phyloP scores from a whole-genome alignment of 129 eudicot genomes.

The Arctium minus region DNA sequence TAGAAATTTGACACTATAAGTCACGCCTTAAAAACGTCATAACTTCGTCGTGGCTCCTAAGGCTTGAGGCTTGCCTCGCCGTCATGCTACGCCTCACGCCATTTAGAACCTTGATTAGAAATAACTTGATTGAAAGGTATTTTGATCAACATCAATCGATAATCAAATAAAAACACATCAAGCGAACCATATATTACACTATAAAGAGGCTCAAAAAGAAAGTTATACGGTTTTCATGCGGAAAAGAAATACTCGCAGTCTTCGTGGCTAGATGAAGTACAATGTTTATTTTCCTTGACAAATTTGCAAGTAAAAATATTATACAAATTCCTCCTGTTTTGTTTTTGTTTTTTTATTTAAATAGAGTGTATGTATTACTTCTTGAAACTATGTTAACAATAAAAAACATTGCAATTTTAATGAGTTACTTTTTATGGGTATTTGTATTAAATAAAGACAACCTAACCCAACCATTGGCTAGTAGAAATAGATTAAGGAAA shows the following conservation, averaged over 20 bases:
- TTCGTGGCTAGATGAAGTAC: background rate
- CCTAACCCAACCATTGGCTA: background rate
- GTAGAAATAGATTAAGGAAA: conserved; percentile 3
- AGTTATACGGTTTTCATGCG: background rate
- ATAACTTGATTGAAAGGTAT: background rate
- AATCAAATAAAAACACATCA: background rate
- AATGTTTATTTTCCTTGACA: background rate
- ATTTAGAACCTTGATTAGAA: background rate
- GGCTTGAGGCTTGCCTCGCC: no score
- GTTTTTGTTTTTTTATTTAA: background rate
- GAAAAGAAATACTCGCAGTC: background rate
- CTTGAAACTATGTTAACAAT: background rate
- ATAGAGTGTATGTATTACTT: background rate
- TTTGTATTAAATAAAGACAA: background rate
- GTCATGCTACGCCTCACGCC: no score
- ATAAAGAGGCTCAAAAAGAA: background rate
- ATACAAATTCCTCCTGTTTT: background rate
- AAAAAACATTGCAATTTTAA: background rate
- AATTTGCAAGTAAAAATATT: background rate
- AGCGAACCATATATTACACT: background rate
- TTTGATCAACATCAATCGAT: background rate
- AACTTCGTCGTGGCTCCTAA: no score
- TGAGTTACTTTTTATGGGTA: background rate
- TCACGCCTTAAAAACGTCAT: no score
- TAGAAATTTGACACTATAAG: no score